These are phyloP conservation scores for Fusarium lyarnte DNA, from an alignment of 2,329 filamentous ascomycete genomes.

Conservation along the genomic window DNA sequence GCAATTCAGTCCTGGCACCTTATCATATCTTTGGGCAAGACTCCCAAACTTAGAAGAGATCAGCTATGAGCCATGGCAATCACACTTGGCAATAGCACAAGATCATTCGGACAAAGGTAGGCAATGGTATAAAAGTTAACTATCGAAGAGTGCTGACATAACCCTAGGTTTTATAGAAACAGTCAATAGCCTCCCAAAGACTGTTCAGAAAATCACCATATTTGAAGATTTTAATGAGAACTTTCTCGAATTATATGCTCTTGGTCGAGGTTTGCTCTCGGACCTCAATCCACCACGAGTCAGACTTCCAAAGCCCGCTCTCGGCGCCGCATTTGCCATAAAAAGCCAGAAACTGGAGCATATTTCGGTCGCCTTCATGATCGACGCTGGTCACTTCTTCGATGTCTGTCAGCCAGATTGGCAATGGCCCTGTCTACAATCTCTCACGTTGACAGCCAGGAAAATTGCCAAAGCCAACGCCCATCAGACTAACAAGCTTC, in stretches of 20 bases:
- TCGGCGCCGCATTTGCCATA: not conserved
- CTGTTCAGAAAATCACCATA: constrained; percentile 36
- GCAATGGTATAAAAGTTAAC: fast-evolving
- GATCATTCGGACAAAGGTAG: not conserved
- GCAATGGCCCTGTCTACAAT: not conserved
- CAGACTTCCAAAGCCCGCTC: not conserved
- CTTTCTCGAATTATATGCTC: constrained; percentile 2
- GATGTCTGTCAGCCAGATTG: not conserved
- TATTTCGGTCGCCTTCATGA: constrained; percentile 12
- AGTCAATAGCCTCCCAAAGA: not conserved
- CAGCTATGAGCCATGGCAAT: constrained; percentile 13
- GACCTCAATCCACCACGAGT: not conserved
- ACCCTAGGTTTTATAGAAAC: fast-evolving
- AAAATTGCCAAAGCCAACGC: not conserved
- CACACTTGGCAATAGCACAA: not conserved
- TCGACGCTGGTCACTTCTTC: constrained; percentile 8
- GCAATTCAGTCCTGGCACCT: not conserved
- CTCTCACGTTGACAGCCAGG: not conserved
- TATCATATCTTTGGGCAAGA: not conserved
- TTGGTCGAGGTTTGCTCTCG: not conserved
- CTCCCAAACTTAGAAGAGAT: constrained; percentile 9
- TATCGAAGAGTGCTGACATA: not conserved
- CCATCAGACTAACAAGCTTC: not conserved
- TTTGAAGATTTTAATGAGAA: constrained; percentile 34
- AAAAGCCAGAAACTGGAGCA: not conserved